phyloP scores from a whole-genome alignment of 2,329 filamentous ascomycete genomes.

The Stromatinia cepivora region DNA sequence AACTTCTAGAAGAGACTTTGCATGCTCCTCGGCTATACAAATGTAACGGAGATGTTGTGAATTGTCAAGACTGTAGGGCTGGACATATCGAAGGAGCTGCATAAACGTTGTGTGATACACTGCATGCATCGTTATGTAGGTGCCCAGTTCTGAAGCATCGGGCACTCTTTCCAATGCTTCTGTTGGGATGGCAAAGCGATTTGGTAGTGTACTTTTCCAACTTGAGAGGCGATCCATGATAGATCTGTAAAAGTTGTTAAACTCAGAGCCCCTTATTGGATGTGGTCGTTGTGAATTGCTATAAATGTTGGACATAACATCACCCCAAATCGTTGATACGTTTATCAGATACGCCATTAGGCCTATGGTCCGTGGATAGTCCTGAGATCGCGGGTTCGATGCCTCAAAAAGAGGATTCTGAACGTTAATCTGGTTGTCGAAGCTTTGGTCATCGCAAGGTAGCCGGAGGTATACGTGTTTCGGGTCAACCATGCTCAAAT shows the following conservation, averaged over 20 bases:
- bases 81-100: constrained; percentile 63
- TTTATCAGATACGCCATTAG: constrained; percentile 61
- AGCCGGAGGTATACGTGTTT: constrained; percentile 68
- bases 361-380: constrained; percentile 39
- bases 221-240: constrained; percentile 53
- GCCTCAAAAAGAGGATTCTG: constrained; percentile 62
- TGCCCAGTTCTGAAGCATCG: constrained; percentile 54
- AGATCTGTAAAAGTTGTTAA: constrained; percentile 52
- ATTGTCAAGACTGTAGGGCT: constrained; percentile 45
- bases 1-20: constrained; percentile 53
- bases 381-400: constrained; percentile 46
- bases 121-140: constrained; percentile 64
- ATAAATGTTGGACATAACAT: constrained; percentile 61
- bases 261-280: constrained; percentile 39
- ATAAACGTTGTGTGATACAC: constrained; percentile 65
- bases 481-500: constrained; percentile 57
- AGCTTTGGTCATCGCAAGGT: constrained; percentile 60
- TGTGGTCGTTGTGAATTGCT: constrained; percentile 44
- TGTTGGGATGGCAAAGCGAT: constrained; percentile 53
- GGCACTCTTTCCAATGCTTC: constrained; percentile 59
- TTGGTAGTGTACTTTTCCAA: constrained; percentile 60
- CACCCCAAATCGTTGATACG: constrained; percentile 65
- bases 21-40: constrained; percentile 52
- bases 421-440: constrained; percentile 59
- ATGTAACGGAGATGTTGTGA: constrained; percentile 49